These are phyloP conservation scores for Pittosporum tobira DNA, from an alignment of 129 eudicot genomes.

Conservation along the genomic window DNA sequence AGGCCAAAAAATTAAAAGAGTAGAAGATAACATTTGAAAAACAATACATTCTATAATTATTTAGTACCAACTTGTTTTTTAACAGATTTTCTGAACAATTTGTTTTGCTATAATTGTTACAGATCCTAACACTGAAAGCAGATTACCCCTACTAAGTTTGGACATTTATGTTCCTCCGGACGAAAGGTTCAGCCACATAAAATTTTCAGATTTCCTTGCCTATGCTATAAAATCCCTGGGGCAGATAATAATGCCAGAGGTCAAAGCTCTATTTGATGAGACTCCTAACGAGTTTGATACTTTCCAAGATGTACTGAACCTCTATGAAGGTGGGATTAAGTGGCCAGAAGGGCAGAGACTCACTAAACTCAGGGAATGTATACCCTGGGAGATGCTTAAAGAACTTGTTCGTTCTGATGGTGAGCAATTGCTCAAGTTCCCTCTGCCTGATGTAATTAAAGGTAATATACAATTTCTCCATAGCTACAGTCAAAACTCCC, in stretches of 20 bases:
- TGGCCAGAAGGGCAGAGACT: slow-evolving; percentile 20
- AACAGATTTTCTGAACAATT: not conserved
- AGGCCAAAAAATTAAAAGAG: too few species aligned
- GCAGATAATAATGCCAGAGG: slow-evolving; percentile 56
- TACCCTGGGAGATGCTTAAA: slow-evolving; percentile 49
- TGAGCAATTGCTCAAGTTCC: slow-evolving; percentile 52
- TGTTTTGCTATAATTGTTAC: slow-evolving; percentile 3
- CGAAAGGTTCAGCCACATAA: slow-evolving; percentile 50
- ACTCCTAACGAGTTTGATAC: slow-evolving; percentile 65
- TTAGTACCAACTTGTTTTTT: not conserved
- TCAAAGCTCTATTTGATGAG: slow-evolving; percentile 41
- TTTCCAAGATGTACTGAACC: slow-evolving; percentile 37
- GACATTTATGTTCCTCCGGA: slow-evolving; percentile 71
- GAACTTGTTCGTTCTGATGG: slow-evolving; percentile 56
- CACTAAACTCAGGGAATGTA: slow-evolving; percentile 25
- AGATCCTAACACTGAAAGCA: slow-evolving; percentile 51
- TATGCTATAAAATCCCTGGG: slow-evolving; percentile 59
- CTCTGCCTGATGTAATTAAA: slow-evolving; percentile 67
- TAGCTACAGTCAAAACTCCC: not conserved
- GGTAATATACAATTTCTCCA: slow-evolving; percentile 26
- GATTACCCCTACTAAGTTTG: slow-evolving; percentile 44
- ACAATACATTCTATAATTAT: not conserved
- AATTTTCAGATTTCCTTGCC: slow-evolving; percentile 69
- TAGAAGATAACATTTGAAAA: not conserved
- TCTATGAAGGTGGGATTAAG: slow-evolving; percentile 44